A percentile compares a stretch with the other conserved stretches of the same genome.
These are phyloP conservation scores for Abortiporus biennis DNA, from an alignment of 1,284 basidiomycete species.

Conservation along the genomic window DNA sequence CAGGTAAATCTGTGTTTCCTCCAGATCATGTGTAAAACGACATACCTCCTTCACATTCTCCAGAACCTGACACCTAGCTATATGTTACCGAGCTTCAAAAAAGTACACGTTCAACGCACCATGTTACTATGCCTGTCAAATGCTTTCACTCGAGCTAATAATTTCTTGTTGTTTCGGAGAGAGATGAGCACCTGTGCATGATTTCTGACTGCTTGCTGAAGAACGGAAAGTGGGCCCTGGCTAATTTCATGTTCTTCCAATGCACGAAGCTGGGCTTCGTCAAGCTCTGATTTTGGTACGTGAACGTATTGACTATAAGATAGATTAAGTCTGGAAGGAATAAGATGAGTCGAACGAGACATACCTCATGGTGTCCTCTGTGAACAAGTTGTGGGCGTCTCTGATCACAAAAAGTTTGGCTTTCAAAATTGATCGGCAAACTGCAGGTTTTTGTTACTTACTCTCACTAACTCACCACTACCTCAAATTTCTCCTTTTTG, in stretches of 20 bases:
- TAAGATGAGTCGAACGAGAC: slow-evolving; percentile 1
- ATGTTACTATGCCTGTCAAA: slow-evolving; percentile 99
- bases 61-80: slow-evolving; percentile 63
- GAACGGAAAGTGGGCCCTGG: slow-evolving; percentile 94
- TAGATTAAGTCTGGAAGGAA: slow-evolving; percentile 14
- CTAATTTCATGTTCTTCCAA: slow-evolving; percentile 97
- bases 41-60: slow-evolving; percentile 95
- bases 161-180: slow-evolving; percentile 97
- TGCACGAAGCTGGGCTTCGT: slow-evolving; percentile 93
- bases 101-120: slow-evolving; percentile 46
- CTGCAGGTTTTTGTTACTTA: no score
- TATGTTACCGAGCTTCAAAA: neutral
- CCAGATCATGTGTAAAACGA: slow-evolving; percentile 5
- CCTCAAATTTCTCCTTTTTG: no score
- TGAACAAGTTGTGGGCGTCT: neutral
- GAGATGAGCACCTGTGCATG: slow-evolving; percentile 98
- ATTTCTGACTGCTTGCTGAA: slow-evolving; percentile 97
- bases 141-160: slow-evolving; percentile 95
- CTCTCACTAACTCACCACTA: no score
- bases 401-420: slow-evolving; percentile 28
- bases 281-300: slow-evolving; percentile 94
- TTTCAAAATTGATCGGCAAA: no score
- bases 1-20: slow-evolving; percentile 6
- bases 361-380: slow-evolving; percentile 3
- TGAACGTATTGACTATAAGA: slow-evolving; percentile 87